Evolutionary conservation across 1,284 basidiomycete species (phyloP), one percentile per base, ranked within the genome.

Genomic region (Xerocomus amazonicus): DNA sequence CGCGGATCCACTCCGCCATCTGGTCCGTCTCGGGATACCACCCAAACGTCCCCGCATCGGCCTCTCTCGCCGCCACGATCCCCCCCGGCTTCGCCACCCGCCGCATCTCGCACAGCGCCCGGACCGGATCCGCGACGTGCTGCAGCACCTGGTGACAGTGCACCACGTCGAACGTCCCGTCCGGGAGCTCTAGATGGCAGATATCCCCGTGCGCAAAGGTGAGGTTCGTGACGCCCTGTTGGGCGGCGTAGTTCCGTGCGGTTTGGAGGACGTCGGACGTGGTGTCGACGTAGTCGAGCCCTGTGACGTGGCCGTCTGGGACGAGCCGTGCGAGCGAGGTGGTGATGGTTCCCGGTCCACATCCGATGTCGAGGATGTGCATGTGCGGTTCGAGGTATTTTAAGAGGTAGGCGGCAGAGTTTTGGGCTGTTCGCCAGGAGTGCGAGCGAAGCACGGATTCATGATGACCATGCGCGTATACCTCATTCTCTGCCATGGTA

Each of bases 331-430:
- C 74, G 16, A 77, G 58, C 51, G 72, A 72, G 37, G 59, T 53
- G 2, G 71, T 73, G 56, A 76, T 76, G 12, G 72, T 74, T 0
- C 74, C 75, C 0, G 74, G 75, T 0, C 76, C 74, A 48, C 73
- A 77, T 9, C 74, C 75, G 36, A 77, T 56, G 51, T 77, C 76
- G 40, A 77, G 72, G 51, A 77, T 67, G 51, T 62, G 61, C 68
- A 74, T 72, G 51, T 59, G 52, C 2, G 72, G 70, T 32, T 69
- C 60, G 48, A 77, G 61, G 40, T 63, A 58, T 16, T 65, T 59
- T 31, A 77, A 53, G 8, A 77, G 65, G 53, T 76, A 74, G 1
- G 65, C 69, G 9, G 71, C 70, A 0, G 73, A 74, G 56, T 75
- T 75, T 35, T 65, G 56, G 6, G 66, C 73, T 13, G 74, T 77